Evolutionary conservation across 805 yeast species (phyloP), one percentile per base, ranked within the genome.

Genomic region (Myxozyma lipomycoides): DNA sequence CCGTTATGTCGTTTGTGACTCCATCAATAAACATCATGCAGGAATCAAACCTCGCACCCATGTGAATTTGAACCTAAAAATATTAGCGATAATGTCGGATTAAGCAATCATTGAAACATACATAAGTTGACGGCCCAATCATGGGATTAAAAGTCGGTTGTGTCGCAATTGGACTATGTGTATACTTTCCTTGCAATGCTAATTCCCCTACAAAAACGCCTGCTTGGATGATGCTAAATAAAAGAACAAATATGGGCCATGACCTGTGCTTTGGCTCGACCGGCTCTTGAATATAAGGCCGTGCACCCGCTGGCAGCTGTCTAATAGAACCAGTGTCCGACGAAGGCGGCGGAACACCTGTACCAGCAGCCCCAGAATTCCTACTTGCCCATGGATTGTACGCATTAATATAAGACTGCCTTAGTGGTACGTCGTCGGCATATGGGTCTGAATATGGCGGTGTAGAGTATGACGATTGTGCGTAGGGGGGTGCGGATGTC

Each of bases 91-190:
- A 24, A n/a, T n/a, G n/a, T n/a, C n/a, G n/a, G 35, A 22, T 22
- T 23, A 17, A 18, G 23, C 21, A 10, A 9, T 39, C 5, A n/a
- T 28, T n/a, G 19, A 30, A 3, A 30, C 53, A n/a, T 50, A 83
- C 70, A 60, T 82, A 82, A 0, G 82, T 68, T 2, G 87, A 82
- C 10, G 90, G 90, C 1, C 90, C 90, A 24, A 84, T 64, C 89
- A 84, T 83, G 4, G 89, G 90, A 63, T 84, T 84, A 70, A 84
- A 81, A 53, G 79, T 77, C 3, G 90, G 90, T 58, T 81, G 66
- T 0, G 86, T 80, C 62, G 81, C 86, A 52, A 84, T 75, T 2
- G 83, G 79, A 15, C 77, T 73, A 1, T 86, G 86, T 0, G 89
- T 83, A 40, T 78, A 69, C 4, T 64, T 60, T 4, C 79, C 75